Evolutionary conservation across 2,329 filamentous ascomycete species (phyloP).

Genomic region (Verticillium alfalfae): DNA sequence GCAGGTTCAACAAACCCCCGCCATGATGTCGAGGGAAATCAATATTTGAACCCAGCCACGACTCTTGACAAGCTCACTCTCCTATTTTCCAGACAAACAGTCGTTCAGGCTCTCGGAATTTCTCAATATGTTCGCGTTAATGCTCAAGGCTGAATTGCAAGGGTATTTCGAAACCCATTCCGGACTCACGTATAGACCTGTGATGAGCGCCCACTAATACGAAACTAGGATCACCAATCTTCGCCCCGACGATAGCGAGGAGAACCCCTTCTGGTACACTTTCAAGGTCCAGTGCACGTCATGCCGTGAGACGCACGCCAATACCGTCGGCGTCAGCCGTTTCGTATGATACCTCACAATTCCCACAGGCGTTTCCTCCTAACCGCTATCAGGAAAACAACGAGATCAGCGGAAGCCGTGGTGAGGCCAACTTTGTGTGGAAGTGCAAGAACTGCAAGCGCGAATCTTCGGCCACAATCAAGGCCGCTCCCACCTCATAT

Average conservation of each 20-base stretch:
- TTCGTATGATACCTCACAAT: conserved; percentile 57
- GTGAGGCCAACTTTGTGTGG: conserved; percentile 99
- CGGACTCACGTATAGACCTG: neutral
- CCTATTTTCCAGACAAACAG: neutral
- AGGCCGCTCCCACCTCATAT: conserved; percentile 67
- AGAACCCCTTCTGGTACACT: conserved; percentile 88
- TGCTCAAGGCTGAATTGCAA: conserved; percentile 61
- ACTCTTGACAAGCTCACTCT: neutral
- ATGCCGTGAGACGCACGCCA: conserved; percentile 84
- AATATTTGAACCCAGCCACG: neutral
- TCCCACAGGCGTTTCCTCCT: neutral
- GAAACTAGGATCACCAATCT: conserved; percentile 76
- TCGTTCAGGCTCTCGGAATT: neutral
- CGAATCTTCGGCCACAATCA: conserved; percentile 82
- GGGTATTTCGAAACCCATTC: conserved; percentile 45
- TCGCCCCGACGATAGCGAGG: conserved; percentile 74
- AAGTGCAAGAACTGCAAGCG: conserved; percentile 97
- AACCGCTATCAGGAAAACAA: conserved; percentile 63
- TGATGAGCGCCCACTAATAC: neutral
- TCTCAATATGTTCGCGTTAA: conserved; percentile 57
- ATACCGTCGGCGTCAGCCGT: conserved; percentile 78
- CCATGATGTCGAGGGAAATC: neutral
- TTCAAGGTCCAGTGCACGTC: conserved; percentile 99
- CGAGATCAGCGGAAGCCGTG: conserved; percentile 86
- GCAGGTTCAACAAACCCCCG: neutral